Evolutionary conservation across 345 rosid genomes (phyloP), one percentile per base, ranked within the genome.

Genomic region (Murraya paniculata): DNA sequence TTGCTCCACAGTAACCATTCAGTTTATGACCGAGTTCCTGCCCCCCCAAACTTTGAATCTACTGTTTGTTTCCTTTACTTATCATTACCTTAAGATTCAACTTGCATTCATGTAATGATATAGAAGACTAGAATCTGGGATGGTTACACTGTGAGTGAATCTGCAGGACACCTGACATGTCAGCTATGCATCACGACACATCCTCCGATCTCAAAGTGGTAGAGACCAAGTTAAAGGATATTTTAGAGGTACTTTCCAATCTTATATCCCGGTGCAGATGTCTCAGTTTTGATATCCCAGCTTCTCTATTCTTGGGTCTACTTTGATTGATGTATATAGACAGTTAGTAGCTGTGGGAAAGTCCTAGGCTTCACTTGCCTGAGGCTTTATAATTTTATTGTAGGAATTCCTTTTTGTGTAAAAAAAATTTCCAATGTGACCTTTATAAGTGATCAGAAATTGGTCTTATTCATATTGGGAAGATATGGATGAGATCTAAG

Each of bases 171-270:
- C 97, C 97, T 4, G 73, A 78, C 68, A 86, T 89, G 90, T 93
- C 97, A 72, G 95, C 90, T 77, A 91, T 93, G 93, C 97, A 93
- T 83, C 88, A 88, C 67, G 95, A 91, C 73, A 77, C 87, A 36
- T 89, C 95, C 79, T 74, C 90, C 4, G 97, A 93, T 81, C 90
- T 93, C 82, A 89, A 80, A 86, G 81, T 90, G 64, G 94, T 91
- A 9, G 95, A 87, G 58, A 87, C 61, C 76, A 88, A 87, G 79
- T 76, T 93, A 76, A 93, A 89, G 76, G 89, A 90, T 71, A 81
- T 83, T 77, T 71, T 93, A 22, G 93, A 93, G 86, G 97, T 91
- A 78, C 81, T 75, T 73, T 59, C 72, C 53, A 4, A 45, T 77
- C 73, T 55, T 71, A 61, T 27, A 64, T 57, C n/a, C n/a, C 11